Evolutionary conservation across 108 stramenopile genomes (phyloP), one percentile per base, ranked within the genome.

Genomic region (Pinguiococcus pyrenoidosus): DNA sequence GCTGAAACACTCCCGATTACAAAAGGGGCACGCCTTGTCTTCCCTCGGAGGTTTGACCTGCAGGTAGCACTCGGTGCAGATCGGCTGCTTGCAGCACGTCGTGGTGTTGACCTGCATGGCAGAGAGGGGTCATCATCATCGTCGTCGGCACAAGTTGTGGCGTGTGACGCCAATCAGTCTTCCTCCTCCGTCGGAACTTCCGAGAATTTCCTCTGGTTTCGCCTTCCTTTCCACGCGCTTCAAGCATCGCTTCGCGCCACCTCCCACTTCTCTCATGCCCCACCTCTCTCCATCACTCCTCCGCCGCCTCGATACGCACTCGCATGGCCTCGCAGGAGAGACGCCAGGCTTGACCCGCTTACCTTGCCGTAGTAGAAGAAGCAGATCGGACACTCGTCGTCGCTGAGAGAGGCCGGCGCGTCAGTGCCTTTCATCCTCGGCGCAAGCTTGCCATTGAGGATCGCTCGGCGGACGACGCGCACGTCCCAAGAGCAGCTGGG

Each of bases 401-500:
- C 20, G 6, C 20, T 20, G 46, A n/a, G 32, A 3, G 22, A 32
- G 32, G 21, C 25, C 16, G 52, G 52, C 6, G 41, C 41, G n/a
- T 54, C 52, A 2, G 39, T 25, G n/a, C 52, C 52, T 0, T 44
- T 44, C 25, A 44, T 46, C 27, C 54, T 44, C 13, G 54, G 54
- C 17, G 54, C 54, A 6, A 56, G 36, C 2, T 37, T 29, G 3
- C 54, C 54, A 1, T 56, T 44, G 28, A 46, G 27, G 16, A 56
- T 56, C 54, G 35, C 36, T 4, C 44, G 32, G 7, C 44, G 32
- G 3, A 56, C 54, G 3, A 46, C 44, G 1, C 24, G 22, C 29
- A 46, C 54, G 14, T 56, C 54, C 54, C 54, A 56, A 4, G 54
- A 44, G 27, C 54, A 56, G 43, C 44, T 46, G 5, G 43, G 42